Conservation (phyloP, 805 yeast species). For the Ogataea paradorogensis region DNA sequence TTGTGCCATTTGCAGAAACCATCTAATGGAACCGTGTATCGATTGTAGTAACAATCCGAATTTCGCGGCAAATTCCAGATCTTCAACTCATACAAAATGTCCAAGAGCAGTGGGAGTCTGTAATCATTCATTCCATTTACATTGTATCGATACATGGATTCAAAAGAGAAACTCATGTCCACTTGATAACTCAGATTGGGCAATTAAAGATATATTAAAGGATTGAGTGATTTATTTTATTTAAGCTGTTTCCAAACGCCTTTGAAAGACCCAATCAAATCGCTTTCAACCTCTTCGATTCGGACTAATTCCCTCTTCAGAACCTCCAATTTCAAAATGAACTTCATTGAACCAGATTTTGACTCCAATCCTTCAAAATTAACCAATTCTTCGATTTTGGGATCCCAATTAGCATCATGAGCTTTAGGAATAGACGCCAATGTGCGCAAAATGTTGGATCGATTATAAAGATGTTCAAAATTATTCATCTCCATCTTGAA, state of each 20-base stretch:
- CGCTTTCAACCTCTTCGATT: slow-evolving; percentile 1
- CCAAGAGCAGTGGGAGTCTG: slow-evolving; percentile 97
- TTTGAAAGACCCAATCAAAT: slow-evolving; percentile 17
- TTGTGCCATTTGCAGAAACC: slow-evolving; percentile 97
- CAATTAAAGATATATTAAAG: slow-evolving; percentile 29
- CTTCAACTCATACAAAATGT: slow-evolving; percentile 41
- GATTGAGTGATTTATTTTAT: slow-evolving; percentile 11
- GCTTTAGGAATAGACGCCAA: slow-evolving; percentile 10
- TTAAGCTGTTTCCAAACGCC: slow-evolving; percentile 17
- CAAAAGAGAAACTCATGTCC: slow-evolving; percentile 96
- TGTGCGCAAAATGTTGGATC: slow-evolving; percentile 11
- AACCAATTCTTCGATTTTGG: slow-evolving; percentile 12
- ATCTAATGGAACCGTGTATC: slow-evolving; percentile 96
- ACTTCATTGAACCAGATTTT: slow-evolving; percentile 15
- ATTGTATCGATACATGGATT: slow-evolving; percentile 94
- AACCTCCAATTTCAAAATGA: slow-evolving; percentile 17
- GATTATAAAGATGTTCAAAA: slow-evolving; percentile 9
- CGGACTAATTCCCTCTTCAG: slow-evolving; percentile 14
- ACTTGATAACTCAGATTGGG: slow-evolving; percentile 89
- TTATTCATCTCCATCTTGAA: slow-evolving; percentile 7
- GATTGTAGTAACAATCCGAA: slow-evolving; percentile 66
- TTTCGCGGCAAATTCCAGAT: slow-evolving; percentile 45
- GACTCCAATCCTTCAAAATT: slow-evolving; percentile 3
- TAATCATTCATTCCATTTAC: slow-evolving; percentile 97
- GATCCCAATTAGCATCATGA: slow-evolving; percentile 13